Evolutionary conservation across 108 stramenopile genomes (phyloP).

Genomic region (Conticribra weissflogii): DNA sequence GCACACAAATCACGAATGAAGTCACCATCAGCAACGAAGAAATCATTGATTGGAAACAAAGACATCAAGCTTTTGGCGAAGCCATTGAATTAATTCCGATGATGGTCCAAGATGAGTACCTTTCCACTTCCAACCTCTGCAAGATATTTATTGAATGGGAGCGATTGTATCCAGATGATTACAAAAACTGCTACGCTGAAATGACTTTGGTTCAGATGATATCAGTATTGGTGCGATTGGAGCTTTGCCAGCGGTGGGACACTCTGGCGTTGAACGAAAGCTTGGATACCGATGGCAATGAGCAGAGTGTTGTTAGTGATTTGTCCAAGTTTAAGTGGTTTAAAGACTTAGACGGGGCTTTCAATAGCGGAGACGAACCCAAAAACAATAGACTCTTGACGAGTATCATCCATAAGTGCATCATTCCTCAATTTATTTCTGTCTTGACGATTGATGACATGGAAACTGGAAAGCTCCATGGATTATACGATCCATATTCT

Average conservation of each 20-base stretch:
- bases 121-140: constrained; percentile 45
- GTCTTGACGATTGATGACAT: constrained; percentile 22
- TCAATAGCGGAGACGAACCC: background rate
- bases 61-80: constrained; percentile 52
- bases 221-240: constrained; percentile 62
- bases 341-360: constrained; percentile 12
- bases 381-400: constrained; percentile 7
- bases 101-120: constrained; percentile 70
- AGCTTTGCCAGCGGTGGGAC: constrained; percentile 58
- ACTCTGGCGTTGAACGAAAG: constrained; percentile 11
- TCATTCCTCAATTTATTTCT: constrained; percentile 15
- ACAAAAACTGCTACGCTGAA: constrained; percentile 68
- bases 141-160: constrained; percentile 66
- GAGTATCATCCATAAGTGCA: constrained; percentile 22
- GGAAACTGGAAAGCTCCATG: constrained; percentile 8
- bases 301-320: background rate
- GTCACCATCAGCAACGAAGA: constrained; percentile 34
- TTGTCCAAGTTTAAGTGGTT: constrained; percentile 42
- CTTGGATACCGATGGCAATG: constrained; percentile 3
- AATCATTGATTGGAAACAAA: constrained; percentile 43
- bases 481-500: constrained; percentile 45
- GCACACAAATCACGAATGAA: constrained; percentile 13
- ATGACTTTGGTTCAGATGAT: constrained; percentile 70
- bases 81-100: constrained; percentile 60
- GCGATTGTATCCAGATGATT: constrained; percentile 60